Evolutionary conservation across 768 basidiomycete species (phyloP), one percentile per base, ranked within the genome.

Genomic region (Phylloporus arenicola): DNA sequence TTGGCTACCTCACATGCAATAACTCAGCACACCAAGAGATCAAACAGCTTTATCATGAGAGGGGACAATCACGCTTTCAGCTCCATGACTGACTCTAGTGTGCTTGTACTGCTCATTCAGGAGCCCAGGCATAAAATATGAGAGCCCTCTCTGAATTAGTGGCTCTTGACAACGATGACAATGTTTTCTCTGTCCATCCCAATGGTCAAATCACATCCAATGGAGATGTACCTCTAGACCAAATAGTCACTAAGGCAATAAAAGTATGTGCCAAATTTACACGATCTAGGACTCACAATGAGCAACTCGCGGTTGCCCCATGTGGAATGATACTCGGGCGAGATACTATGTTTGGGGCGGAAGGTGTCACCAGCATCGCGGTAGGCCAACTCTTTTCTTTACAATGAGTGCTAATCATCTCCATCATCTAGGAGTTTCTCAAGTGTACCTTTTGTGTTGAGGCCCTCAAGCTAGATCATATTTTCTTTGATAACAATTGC

Each of bases 401-500:
- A 10, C n/a, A 6, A 6, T 6, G 24, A 3, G 24, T 6, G 24
- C 24, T 24, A 4, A 29, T n/a, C 2, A 5, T 44, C 1, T 20
- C 19, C 9, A 11, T 14, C 27, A 14, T 17, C 13, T 3, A 52
- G 53, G 56, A 57, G 12, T 48, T 57, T 7, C 3, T 57, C n/a
- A 57, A 46, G 25, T 2, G 14, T 1, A 49, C 19, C 0, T 57
- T 57, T 13, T 5, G 5, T 0, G 31, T 51, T 0, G 25, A 55
- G 0, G 27, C 20, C 0, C 6, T 55, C 25, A 57, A 50, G 3
- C 45, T 45, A 0, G n/a, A 55, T 0, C 55, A 54, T 8, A 2
- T 57, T 0, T 45, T 54, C 4, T 56, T 50, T 8, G 20, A 56
- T 29, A 57, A 57, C 25, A 57, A 55, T 11, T 57, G 47, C 10